Evolutionary conservation across 768 basidiomycete species (phyloP).

Genomic region (Mycena vitilis): DNA sequence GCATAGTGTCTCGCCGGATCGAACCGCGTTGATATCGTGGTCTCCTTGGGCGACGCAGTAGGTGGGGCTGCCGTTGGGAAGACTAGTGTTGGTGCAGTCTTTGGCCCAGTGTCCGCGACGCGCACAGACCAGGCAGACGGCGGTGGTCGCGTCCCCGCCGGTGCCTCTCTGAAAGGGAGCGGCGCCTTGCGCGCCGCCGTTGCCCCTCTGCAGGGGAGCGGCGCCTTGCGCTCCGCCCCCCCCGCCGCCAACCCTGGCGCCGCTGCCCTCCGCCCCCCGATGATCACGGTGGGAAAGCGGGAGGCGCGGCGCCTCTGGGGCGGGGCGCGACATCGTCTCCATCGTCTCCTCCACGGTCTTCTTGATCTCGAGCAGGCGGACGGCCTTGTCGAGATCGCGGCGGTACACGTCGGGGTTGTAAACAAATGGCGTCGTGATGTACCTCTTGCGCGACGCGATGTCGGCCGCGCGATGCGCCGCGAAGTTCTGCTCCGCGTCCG

Average conservation of each 20-base stretch:
- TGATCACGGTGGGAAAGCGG: neutral
- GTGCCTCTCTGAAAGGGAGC: conserved; percentile 8
- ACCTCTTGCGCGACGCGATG: neutral
- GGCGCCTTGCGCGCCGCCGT: neutral
- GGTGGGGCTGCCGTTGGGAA: neutral
- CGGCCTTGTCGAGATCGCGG: neutral
- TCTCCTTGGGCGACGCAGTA: neutral
- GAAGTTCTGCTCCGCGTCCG: neutral
- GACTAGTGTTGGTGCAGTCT: neutral
- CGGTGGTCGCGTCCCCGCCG: neutral
- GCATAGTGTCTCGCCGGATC: neutral
- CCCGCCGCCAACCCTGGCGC: neutral
- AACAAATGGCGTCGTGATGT: neutral
- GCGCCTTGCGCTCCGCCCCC: neutral
- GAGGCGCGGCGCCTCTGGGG: too few relatives aligned
- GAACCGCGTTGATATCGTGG: neutral
- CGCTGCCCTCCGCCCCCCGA: neutral
- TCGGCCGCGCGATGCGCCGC: conserved; percentile 1
- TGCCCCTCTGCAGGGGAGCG: too few relatives aligned
- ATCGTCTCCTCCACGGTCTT: too few relatives aligned
- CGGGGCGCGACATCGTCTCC: neutral
- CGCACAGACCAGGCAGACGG: neutral
- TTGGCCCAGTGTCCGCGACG: neutral
- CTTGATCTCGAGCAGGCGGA: neutral
- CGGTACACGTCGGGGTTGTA: neutral